A percentile compares a stretch with the other conserved stretches of the same genome.
Conservation (phyloP, 1,139 yeast species). For the Saccharomyces pastorianus region DNA sequence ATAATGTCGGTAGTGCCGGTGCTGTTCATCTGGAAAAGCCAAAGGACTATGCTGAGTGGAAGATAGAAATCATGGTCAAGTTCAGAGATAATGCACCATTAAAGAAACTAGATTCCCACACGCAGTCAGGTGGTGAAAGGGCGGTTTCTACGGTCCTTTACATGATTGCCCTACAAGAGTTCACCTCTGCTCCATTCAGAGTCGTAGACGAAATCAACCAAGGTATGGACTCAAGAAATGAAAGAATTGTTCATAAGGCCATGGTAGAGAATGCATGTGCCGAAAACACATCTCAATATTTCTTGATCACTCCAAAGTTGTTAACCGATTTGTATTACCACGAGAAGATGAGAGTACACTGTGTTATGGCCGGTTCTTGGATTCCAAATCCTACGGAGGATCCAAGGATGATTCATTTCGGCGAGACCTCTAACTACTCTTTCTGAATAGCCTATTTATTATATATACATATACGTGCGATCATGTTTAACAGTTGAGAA, state of each 20-base stretch:
- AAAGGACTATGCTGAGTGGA: constrained; percentile 66
- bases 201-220: constrained; percentile 97
- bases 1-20: constrained; percentile 78
- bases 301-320: constrained; percentile 86
- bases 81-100: constrained; percentile 70
- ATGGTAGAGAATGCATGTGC: constrained; percentile 81
- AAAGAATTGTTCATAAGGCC: constrained; percentile 75
- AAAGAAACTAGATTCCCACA: constrained; percentile 67
- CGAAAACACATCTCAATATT: constrained; percentile 60
- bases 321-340: constrained; percentile 73
- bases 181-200: constrained; percentile 83
- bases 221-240: constrained; percentile 96
- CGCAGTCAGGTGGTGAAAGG: constrained; percentile 97
- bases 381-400: constrained; percentile 32
- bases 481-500: neutral
- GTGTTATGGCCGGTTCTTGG: constrained; percentile 67
- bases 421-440: constrained; percentile 31
- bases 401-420: constrained; percentile 29
- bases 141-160: constrained; percentile 91
- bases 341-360: constrained; percentile 75
- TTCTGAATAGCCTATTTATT: constrained; percentile 8
- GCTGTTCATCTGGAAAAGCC: constrained; percentile 53
- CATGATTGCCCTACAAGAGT: constrained; percentile 85
- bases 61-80: constrained; percentile 75
- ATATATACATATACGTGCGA: neutral